Conservation (phyloP, 176 grass and related monocot genomes). For the Carex scoparia region DNA sequence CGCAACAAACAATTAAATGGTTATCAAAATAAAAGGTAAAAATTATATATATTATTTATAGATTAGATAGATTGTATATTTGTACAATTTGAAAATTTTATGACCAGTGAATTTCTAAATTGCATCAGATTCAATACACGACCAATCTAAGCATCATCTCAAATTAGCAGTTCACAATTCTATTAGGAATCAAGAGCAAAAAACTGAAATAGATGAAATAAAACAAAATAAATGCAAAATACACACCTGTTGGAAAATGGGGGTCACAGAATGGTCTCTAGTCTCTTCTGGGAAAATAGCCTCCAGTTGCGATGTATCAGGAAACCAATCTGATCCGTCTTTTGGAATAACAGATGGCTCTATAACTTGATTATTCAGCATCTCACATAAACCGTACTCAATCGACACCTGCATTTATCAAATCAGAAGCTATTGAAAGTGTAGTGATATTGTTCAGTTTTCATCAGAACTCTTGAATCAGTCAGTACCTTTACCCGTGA, state of each 20-base stretch:
- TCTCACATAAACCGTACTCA: conserved; percentile 41
- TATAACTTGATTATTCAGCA: conserved; percentile 35
- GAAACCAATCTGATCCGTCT: conserved; percentile 32
- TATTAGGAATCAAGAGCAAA: background rate
- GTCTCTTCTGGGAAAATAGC: conserved; percentile 36
- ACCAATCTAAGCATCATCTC: background rate
- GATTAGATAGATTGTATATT: background rate
- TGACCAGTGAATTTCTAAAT: background rate
- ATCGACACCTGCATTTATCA: conserved; percentile 30
- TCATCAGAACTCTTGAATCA: background rate
- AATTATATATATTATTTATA: background rate
- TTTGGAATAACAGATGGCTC: conserved; percentile 7
- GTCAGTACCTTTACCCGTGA: conserved; percentile 24
- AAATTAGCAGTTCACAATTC: background rate
- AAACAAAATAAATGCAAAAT: background rate
- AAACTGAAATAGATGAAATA: background rate
- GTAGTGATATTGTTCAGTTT: background rate
- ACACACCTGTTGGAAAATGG: conserved; percentile 34
- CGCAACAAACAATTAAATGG: background rate
- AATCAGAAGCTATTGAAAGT: background rate
- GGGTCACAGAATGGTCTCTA: conserved; percentile 32
- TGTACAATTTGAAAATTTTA: background rate
- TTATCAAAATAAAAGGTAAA: background rate
- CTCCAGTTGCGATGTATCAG: conserved; percentile 31
- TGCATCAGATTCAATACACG: background rate